Base-by-base conservation (phyloP, 768 basidiomycete species). In the Hypsizygus marmoreus region DNA sequence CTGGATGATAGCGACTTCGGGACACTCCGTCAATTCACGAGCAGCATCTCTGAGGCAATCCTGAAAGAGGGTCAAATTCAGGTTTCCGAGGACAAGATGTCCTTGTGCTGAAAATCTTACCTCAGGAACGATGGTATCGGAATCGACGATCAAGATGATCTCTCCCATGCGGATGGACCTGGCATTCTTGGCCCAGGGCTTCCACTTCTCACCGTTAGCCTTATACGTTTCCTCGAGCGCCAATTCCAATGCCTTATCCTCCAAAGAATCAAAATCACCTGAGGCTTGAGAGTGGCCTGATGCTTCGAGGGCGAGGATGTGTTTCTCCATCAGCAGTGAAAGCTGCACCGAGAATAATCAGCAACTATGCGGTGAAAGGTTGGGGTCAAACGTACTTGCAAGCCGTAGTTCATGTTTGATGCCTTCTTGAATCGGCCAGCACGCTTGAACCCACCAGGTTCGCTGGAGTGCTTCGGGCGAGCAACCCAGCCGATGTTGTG, bases 351-450 rank as follows among this genome's bases (percentile, higher is more conserved):
- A 30, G 8, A n/a, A 34, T 51, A 40, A 33, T 50, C 38, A 30
- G 39, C n/a, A 28, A 42, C 38, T 10, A n/a, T 6, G 14, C 10
- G 3, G 16, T 0, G 22, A 10, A 3, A n/a, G 1, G 13, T 19
- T 6, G 23, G 5, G n/a, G 1, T 14, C 1, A 26, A 32, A 39
- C 64, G 54, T 50, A 75, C 72, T 49, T 70, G 65, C 12, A 77
- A 72, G 0, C 84, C 88, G 57, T 83, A 90, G 60, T 92, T 94
- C 87, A 94, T 89, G 65, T 94, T 94, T 2, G 81, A 84, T 1
- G 88, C 88, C 65, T 94, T 94, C 75, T 94, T 92, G 80, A 94
- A 94, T 12, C 90, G 80, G 31, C 91, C 91, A 23, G 88, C 87
- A 37, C 91, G 86, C 49, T 86, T 77, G 72, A 80, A 90, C 1